Conservation (phyloP, 1,284 basidiomycete genomes). For the Malassezia sympodialis region DNA sequence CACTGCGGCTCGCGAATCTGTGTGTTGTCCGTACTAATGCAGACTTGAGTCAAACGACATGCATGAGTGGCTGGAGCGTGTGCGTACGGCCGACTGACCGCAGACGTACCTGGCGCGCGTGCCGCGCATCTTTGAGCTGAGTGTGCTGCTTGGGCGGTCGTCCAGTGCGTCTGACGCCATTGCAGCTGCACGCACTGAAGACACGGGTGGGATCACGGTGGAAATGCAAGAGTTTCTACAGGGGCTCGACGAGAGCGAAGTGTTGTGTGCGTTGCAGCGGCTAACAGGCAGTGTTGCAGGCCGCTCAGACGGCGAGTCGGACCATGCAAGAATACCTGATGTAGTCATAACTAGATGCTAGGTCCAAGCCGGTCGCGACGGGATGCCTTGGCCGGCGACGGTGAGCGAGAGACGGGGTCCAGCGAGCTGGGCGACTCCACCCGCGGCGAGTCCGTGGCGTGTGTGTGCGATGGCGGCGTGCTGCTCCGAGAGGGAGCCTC, state of each 20-base stretch:
- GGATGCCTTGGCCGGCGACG: slow-evolving; percentile 5
- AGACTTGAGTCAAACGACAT: slow-evolving; percentile 36
- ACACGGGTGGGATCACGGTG: background rate
- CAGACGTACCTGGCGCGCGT: slow-evolving; percentile 37
- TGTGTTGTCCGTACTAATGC: slow-evolving; percentile 12
- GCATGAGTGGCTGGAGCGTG: slow-evolving; percentile 26
- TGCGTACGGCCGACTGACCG: background rate
- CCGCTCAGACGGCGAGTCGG: slow-evolving; percentile 5
- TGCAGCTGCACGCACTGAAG: background rate
- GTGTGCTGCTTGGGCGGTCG: slow-evolving; percentile 14
- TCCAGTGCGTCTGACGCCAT: background rate
- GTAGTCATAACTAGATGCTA: slow-evolving; percentile 6
- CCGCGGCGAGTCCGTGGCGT: background rate
- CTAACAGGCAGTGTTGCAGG: slow-evolving; percentile 5
- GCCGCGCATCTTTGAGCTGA: slow-evolving; percentile 32
- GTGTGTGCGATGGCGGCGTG: background rate
- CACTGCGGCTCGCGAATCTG: slow-evolving; percentile 33
- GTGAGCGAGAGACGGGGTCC: background rate
- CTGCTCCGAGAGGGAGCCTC: background rate
- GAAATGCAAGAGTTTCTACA: slow-evolving; percentile 17
- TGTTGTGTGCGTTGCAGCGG: background rate
- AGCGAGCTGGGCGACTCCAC: background rate
- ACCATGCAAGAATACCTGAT: slow-evolving; percentile 16
- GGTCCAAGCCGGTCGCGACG: background rate
- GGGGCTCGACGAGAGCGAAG: slow-evolving; percentile 17